Evolutionary conservation across 2,329 filamentous ascomycete genomes (phyloP).

Genomic region (Byssochlamys sp.): DNA sequence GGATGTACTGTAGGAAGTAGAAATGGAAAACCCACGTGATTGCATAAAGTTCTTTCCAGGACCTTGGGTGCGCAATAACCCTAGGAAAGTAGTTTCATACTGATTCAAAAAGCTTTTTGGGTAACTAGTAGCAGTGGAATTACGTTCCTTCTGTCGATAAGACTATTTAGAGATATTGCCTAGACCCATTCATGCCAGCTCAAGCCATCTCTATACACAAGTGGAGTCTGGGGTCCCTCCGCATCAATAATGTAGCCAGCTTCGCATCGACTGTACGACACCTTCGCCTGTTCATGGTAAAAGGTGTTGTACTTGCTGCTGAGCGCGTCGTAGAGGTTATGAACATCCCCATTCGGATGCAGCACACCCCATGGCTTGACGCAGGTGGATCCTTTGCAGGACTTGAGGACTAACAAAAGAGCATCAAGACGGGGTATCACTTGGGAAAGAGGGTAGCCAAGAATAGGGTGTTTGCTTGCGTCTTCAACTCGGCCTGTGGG

Average conservation of each 20-base stretch:
- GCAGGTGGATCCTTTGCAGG: conserved; percentile 28
- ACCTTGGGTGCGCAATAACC: background rate
- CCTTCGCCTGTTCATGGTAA: conserved; percentile 22
- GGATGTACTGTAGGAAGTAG: background rate
- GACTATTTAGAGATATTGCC: no score
- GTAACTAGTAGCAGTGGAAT: no score
- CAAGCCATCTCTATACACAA: conserved; percentile 11
- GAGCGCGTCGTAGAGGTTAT: conserved; percentile 24
- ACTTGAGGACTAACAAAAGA: conserved; percentile 30
- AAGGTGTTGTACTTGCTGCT: conserved; percentile 21
- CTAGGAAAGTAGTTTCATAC: background rate
- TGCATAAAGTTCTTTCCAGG: background rate
- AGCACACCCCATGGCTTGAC: conserved; percentile 29
- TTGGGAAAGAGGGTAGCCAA: conserved; percentile 13
- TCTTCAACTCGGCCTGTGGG: background rate
- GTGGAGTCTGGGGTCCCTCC: conserved; percentile 24
- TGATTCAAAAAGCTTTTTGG: background rate
- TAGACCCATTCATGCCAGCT: conserved; percentile 13
- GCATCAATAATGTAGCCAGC: conserved; percentile 26
- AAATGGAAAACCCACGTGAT: background rate
- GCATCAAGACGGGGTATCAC: conserved; percentile 23
- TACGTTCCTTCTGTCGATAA: no score
- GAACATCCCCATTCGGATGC: conserved; percentile 22
- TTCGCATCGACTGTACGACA: conserved; percentile 27
- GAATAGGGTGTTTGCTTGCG: conserved; percentile 4